Base-by-base conservation (phyloP, 768 basidiomycete species). In the Tephrocybe sp. region DNA sequence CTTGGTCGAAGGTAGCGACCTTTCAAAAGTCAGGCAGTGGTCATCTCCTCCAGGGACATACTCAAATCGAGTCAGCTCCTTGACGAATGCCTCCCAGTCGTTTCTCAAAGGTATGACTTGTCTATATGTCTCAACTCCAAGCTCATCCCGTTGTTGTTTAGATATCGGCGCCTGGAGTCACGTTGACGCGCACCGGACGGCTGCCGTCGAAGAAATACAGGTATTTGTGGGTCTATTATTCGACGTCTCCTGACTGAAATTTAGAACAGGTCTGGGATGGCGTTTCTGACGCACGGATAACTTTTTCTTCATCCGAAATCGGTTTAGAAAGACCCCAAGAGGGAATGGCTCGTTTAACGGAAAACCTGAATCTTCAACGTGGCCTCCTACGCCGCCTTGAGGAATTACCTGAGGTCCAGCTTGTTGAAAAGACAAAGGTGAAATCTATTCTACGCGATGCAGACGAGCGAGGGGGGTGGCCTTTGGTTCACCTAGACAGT, bases 361-460 rank as follows among this genome's bases (percentile, higher is more conserved):
- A 99, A 68, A 98, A 95, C 60, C 72, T 93, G 37, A 98, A 98
- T 62, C 75, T 99, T 1, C 97, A 98, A 68, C 82, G 87, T 1
- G 93, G 81, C 1, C 80, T 95, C 27, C 76, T 98, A 12, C 74
- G 75, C 1, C 80, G 81, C 58, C 75, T 97, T 9, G 71, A 74
- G 8, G 60, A 64, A 4, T 57, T 73, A n/a, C 73, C 76, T 1
- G 64, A 73, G 12, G 72, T 96, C 1, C 70, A 84, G 39, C 57
- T 98, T 5, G 58, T 87, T 5, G 90, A 96, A 58, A 82, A 80
- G 39, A 78, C 80, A 22, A 87, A 80, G 61, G 97, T 98, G 3
- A 73, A 77, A 30, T 77, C 78, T 6, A 96, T 98, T 51, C 64
- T 69, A 19, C 67, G 73, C 11, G 83, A 83, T 28, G 66, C 71